Conservation (phyloP, 2,329 filamentous ascomycete genomes). For the Phaeosphaeriaceae sp. region DNA sequence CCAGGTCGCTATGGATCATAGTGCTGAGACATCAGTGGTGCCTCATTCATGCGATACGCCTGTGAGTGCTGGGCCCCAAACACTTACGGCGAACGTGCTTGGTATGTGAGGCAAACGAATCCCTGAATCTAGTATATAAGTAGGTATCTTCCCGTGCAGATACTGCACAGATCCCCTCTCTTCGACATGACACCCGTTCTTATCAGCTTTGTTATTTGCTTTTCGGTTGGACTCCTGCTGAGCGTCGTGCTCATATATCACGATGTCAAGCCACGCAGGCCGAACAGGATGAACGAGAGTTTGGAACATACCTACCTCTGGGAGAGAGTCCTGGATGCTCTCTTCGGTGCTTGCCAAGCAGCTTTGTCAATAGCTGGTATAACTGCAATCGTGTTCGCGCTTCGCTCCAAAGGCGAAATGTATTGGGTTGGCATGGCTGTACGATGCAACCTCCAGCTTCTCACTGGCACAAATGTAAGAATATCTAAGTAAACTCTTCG, state of each 20-base stretch:
- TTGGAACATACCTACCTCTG: slow-evolving; percentile 6
- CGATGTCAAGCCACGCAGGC: slow-evolving; percentile 5
- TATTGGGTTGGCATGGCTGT: slow-evolving; percentile 10
- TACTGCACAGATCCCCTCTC: slow-evolving; percentile 2
- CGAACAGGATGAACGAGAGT: too few species aligned
- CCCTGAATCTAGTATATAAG: slow-evolving; percentile 6
- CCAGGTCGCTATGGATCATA: too few species aligned
- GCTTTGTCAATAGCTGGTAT: slow-evolving; percentile 13
- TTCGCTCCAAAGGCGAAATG: slow-evolving; percentile 5
- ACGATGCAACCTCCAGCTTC: slow-evolving; percentile 11
- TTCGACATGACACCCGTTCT: slow-evolving; percentile 9
- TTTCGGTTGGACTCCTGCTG: slow-evolving; percentile 10
- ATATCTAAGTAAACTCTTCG: slow-evolving; percentile 5
- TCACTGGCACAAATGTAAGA: slow-evolving; percentile 2
- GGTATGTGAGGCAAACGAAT: slow-evolving; percentile 3
- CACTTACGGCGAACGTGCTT: slow-evolving; percentile 6
- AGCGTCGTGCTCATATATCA: slow-evolving; percentile 13
- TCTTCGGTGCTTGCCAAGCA: slow-evolving; percentile 6
- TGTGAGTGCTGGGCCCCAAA: slow-evolving; percentile 4
- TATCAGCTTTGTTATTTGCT: slow-evolving; percentile 13
- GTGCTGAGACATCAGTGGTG: slow-evolving; percentile 4
- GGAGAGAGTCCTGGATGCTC: slow-evolving; percentile 4
- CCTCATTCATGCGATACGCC: slow-evolving; percentile 3
- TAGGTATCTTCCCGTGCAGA: slow-evolving; percentile 2
- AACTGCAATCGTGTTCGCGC: slow-evolving; percentile 6